phyloP scores from a whole-genome alignment of 768 basidiomycete genomes.

The Austroboletus festivus region DNA sequence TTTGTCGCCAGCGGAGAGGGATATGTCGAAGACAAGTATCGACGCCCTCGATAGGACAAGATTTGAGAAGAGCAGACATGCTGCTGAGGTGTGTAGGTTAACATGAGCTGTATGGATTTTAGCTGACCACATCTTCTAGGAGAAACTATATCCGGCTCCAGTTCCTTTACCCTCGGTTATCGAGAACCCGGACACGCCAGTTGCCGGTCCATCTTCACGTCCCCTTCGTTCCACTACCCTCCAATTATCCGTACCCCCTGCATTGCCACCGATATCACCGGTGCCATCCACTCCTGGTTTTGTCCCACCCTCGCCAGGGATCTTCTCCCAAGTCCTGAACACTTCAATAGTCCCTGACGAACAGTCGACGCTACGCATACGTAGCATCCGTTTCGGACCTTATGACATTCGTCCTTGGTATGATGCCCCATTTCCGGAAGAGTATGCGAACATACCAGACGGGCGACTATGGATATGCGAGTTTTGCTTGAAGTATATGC shows the following conservation, averaged over 20 bases:
- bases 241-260: constrained; percentile 32
- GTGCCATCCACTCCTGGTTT: constrained; percentile 36
- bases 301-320: constrained; percentile 33
- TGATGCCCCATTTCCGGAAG: constrained; percentile 97
- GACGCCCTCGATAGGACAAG: constrained; percentile 55
- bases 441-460: constrained; percentile 89
- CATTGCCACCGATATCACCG: constrained; percentile 33
- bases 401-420: constrained; percentile 98
- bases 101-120: not conserved
- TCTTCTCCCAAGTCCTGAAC: constrained; percentile 31
- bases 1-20: constrained; percentile 63
- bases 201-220: constrained; percentile 57
- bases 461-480: constrained; percentile 96
- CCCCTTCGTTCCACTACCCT: constrained; percentile 59
- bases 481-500: constrained; percentile 98
- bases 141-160: constrained; percentile 47
- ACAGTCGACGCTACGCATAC: constrained; percentile 60
- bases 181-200: constrained; percentile 35
- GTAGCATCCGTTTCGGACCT: constrained; percentile 83
- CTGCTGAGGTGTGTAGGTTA: constrained; percentile 2
- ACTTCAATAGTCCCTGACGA: constrained; percentile 23
- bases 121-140: constrained; percentile 32
- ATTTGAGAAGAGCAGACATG: constrained; percentile 68
- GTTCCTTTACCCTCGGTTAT: constrained; percentile 30
- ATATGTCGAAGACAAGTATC: constrained; percentile 67